phyloP scores from a whole-genome alignment of 495 filamentous ascomycete species.

The Aspergillus avenaceus region DNA sequence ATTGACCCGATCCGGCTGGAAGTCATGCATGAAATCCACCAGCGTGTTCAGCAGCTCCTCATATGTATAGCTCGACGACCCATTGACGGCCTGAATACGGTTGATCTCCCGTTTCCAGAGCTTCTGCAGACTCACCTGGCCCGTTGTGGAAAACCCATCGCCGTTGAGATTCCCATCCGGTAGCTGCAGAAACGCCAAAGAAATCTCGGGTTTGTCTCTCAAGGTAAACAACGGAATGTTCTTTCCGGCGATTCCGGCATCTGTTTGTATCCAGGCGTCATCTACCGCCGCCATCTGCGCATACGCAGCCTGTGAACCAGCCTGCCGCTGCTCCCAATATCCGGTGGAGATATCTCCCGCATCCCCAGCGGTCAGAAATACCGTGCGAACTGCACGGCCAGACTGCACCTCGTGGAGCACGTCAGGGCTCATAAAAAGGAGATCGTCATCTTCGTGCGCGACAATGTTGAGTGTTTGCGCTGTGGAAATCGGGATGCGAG shows the following conservation, averaged over 20 bases:
- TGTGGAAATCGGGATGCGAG: not conserved
- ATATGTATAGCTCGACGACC: slow-evolving; percentile 7
- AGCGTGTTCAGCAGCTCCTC: slow-evolving; percentile 9
- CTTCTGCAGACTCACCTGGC: slow-evolving; percentile 10
- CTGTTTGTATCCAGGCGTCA: slow-evolving; percentile 9
- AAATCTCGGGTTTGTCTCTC: slow-evolving; percentile 1
- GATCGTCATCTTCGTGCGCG: slow-evolving; percentile 19
- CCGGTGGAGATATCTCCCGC: slow-evolving; percentile 41
- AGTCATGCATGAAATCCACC: slow-evolving; percentile 4
- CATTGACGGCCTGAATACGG: slow-evolving; percentile 5
- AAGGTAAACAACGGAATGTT: slow-evolving; percentile 13
- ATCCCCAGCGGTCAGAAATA: slow-evolving; percentile 83
- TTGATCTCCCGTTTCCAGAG: slow-evolving; percentile 13
- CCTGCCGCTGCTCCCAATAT: slow-evolving; percentile 12
- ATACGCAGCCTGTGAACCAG: slow-evolving; percentile 11
- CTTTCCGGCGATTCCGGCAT: slow-evolving; percentile 2
- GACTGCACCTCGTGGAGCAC: slow-evolving; percentile 8
- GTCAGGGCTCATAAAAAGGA: slow-evolving; percentile 17
- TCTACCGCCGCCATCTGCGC: slow-evolving; percentile 8
- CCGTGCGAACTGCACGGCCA: slow-evolving; percentile 51
- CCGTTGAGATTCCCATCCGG: slow-evolving; percentile 15
- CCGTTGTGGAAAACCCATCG: slow-evolving; percentile 6
- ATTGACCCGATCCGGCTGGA: slow-evolving; percentile 11
- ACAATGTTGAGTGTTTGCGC: slow-evolving; percentile 17
- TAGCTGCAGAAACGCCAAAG: slow-evolving; percentile 14